A percentile compares a stretch with the other conserved stretches of the same genome.
Conservation (phyloP, 2,329 filamentous ascomycete species). For the Neodidymelliopsis sp. region DNA sequence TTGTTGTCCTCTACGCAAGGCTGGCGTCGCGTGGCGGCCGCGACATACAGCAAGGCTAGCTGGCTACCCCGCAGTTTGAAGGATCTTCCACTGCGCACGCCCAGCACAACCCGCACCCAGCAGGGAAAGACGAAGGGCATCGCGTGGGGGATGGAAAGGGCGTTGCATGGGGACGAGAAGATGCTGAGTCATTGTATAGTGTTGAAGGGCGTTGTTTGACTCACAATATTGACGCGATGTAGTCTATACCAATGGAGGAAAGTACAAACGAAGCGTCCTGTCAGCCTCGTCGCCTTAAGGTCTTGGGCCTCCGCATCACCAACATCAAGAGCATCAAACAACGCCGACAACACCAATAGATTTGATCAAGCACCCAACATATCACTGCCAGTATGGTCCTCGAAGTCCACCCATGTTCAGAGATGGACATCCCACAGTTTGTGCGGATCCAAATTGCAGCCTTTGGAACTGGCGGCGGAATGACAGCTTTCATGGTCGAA, state of each 20-base stretch:
- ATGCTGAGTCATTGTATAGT: conserved; percentile 1
- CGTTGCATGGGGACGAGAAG: too few relatives aligned
- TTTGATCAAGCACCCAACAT: too few relatives aligned
- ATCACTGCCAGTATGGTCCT: conserved; percentile 39
- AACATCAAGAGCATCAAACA: neutral
- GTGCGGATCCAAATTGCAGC: conserved; percentile 38
- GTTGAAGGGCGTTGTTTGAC: conserved; percentile 11
- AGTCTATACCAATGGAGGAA: conserved; percentile 4
- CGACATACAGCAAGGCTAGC: neutral
- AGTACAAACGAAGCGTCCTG: conserved; percentile 1
- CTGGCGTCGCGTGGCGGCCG: neutral
- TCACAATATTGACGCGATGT: neutral
- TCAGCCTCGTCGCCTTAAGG: conserved; percentile 10
- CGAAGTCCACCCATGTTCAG: conserved; percentile 38
- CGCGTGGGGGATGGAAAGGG: too few relatives aligned
- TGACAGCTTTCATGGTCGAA: conserved; percentile 33
- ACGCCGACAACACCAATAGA: neutral
- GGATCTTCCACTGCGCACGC: neutral
- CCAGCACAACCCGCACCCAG: too few relatives aligned
- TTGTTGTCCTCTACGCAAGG: neutral
- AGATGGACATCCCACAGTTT: conserved; percentile 41
- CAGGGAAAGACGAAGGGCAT: conserved; percentile 1
- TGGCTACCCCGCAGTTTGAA: conserved; percentile 3
- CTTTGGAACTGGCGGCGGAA: conserved; percentile 37
- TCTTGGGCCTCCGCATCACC: neutral